Evolutionary conservation across 2,329 filamentous ascomycete species (phyloP).

Genomic region (Fusarium multiceps): DNA sequence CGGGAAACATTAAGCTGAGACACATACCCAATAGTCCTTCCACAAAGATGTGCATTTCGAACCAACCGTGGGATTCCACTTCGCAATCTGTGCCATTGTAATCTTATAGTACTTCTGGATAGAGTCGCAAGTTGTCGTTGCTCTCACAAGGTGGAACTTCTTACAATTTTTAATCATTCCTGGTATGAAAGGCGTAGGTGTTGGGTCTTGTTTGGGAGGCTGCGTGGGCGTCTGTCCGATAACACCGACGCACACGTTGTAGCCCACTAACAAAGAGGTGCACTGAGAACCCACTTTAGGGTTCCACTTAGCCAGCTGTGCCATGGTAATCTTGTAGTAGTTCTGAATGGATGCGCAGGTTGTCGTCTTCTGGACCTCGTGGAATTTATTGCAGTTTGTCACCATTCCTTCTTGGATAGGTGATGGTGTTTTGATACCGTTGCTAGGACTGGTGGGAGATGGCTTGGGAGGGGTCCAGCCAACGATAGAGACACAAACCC

Average conservation of each 20-base stretch:
- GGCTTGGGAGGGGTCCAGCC: neutral
- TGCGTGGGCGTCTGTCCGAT: neutral
- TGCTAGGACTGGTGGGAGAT: neutral
- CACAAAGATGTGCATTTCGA: neutral
- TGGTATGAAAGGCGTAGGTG: neutral
- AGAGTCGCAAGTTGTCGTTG: neutral
- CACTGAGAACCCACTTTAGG: constrained; percentile 4
- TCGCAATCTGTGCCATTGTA: neutral
- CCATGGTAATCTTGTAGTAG: constrained; percentile 16
- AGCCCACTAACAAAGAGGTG: neutral
- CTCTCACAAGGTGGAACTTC: neutral
- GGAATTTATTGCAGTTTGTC: neutral
- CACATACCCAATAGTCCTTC: neutral
- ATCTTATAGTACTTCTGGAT: neutral
- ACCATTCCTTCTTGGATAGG: neutral
- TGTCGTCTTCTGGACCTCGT: neutral
- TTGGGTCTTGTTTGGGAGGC: neutral
- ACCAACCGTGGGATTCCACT: neutral
- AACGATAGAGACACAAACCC: neutral
- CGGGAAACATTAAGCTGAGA: neutral
- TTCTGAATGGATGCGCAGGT: neutral
- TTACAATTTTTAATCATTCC: neutral
- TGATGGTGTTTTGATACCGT: neutral
- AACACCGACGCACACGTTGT: neutral
- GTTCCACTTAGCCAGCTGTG: constrained; percentile 13